These are phyloP conservation scores for Poronia punctata DNA, from an alignment of 495 filamentous ascomycete species.

Conservation along the genomic window DNA sequence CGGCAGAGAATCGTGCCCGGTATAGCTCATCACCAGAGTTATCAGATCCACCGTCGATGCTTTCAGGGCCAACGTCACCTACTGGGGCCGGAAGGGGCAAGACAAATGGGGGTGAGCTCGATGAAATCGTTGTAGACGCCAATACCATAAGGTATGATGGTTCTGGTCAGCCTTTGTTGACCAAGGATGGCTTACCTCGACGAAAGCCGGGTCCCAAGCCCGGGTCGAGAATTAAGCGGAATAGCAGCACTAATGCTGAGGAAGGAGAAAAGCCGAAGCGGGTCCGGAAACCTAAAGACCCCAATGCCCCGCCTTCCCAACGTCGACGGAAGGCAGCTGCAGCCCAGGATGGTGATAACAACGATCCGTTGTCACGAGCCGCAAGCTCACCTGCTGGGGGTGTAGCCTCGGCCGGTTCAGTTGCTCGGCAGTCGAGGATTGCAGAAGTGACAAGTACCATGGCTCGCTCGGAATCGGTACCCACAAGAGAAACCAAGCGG, in stretches of 20 bases:
- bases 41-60: slow-evolving; percentile 25
- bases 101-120: slow-evolving; percentile 18
- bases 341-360: slow-evolving; percentile 24
- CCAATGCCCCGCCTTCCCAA: slow-evolving; percentile 44
- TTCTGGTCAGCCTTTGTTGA: slow-evolving; percentile 28
- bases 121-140: slow-evolving; percentile 26
- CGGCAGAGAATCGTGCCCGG: slow-evolving; percentile 15
- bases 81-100: slow-evolving; percentile 14
- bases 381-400: slow-evolving; percentile 6
- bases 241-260: slow-evolving; percentile 29
- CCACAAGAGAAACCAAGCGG: slow-evolving; percentile 31
- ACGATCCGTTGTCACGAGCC: slow-evolving; percentile 12
- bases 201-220: slow-evolving; percentile 49
- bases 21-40: slow-evolving; percentile 25
- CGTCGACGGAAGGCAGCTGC: slow-evolving; percentile 44
- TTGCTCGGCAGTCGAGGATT: slow-evolving; percentile 28
- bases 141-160: slow-evolving; percentile 25
- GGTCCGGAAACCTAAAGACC: slow-evolving; percentile 49
- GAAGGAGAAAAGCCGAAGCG: slow-evolving; percentile 46
- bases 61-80: slow-evolving; percentile 21
- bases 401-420: not conserved
- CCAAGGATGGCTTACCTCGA: slow-evolving; percentile 38
- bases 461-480: slow-evolving; percentile 22
- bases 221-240: slow-evolving; percentile 39
- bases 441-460: slow-evolving; percentile 25